These are phyloP conservation scores for Globisporangium barbulae DNA, from an alignment of 352 stramenopile species.

Conservation along the genomic window DNA sequence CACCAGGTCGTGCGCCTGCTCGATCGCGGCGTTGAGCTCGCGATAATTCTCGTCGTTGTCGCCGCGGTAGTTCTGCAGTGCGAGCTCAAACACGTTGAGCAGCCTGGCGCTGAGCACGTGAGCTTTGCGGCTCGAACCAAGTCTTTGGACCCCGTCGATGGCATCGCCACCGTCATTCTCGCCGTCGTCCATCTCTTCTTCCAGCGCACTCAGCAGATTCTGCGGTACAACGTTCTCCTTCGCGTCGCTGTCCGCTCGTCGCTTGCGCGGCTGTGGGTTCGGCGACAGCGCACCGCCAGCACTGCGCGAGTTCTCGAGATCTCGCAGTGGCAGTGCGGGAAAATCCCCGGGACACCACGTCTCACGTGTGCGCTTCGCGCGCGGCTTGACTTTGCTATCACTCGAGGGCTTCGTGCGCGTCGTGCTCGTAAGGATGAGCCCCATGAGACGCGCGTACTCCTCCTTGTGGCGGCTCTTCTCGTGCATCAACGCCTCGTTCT, in stretches of 20 bases:
- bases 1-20: conserved; percentile 21
- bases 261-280: conserved; percentile 31
- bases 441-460: conserved; percentile 53
- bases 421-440: conserved; percentile 56
- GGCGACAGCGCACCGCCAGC: conserved; percentile 19
- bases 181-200: conserved; percentile 12
- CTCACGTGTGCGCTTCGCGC: conserved; percentile 49
- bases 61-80: conserved; percentile 26
- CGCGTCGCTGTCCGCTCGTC: conserved; percentile 13
- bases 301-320: conserved; percentile 11
- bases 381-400: conserved; percentile 25
- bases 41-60: conserved; percentile 17
- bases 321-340: conserved; percentile 11
- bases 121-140: background rate
- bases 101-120: conserved; percentile 24
- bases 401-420: conserved; percentile 20
- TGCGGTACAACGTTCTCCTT: conserved; percentile 59
- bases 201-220: conserved; percentile 21
- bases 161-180: background rate
- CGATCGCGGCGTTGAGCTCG: conserved; percentile 20
- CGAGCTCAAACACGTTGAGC: conserved; percentile 32
- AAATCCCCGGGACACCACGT: conserved; percentile 79
- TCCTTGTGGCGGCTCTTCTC: conserved; percentile 55
- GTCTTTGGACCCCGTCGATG: background rate
- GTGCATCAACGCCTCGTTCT: conserved; percentile 63